These are phyloP conservation scores for Penicillium odoratum DNA, from an alignment of 495 filamentous ascomycete species.

Conservation along the genomic window DNA sequence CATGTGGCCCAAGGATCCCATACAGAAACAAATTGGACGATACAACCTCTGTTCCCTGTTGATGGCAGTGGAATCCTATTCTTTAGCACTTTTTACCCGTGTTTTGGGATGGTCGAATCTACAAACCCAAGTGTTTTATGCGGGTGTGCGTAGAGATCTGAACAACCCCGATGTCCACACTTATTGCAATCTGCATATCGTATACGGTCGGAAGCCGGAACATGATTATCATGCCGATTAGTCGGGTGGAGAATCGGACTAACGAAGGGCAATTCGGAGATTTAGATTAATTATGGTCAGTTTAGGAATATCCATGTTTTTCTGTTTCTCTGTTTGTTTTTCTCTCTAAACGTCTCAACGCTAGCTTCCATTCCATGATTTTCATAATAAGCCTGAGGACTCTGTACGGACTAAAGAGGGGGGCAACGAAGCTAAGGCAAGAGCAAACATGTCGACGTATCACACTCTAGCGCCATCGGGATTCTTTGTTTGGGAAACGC, in stretches of 20 bases:
- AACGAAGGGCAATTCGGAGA: not conserved
- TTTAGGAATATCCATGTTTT: not conserved
- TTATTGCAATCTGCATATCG: conserved; percentile 38
- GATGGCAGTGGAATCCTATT: conserved; percentile 45
- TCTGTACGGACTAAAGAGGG: not conserved
- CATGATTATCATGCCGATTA: conserved; percentile 2
- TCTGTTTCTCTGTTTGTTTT: not conserved
- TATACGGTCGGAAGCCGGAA: conserved; percentile 35
- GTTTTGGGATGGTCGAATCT: conserved; percentile 55
- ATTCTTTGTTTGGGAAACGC: not conserved
- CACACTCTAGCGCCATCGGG: not conserved
- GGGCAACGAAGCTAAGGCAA: not conserved
- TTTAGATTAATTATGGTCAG: conserved; percentile 2
- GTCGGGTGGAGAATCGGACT: conserved; percentile 18
- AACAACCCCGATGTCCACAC: conserved; percentile 51
- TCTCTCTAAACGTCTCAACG: too few relatives aligned
- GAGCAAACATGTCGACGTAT: not conserved
- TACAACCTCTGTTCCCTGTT: conserved; percentile 43
- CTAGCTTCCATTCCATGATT: too few relatives aligned
- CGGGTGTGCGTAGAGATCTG: conserved; percentile 53
- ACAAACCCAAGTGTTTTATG: conserved; percentile 57
- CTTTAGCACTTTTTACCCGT: conserved; percentile 50
- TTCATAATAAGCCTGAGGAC: too few relatives aligned
- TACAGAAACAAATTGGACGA: conserved; percentile 48
- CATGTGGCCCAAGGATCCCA: conserved; percentile 43